Percentiles rank a stretch among this genome's conserved stretches.
phyloP scores from a whole-genome alignment of 805 yeast species.

The Sugiyamaella qingdaonensis region DNA sequence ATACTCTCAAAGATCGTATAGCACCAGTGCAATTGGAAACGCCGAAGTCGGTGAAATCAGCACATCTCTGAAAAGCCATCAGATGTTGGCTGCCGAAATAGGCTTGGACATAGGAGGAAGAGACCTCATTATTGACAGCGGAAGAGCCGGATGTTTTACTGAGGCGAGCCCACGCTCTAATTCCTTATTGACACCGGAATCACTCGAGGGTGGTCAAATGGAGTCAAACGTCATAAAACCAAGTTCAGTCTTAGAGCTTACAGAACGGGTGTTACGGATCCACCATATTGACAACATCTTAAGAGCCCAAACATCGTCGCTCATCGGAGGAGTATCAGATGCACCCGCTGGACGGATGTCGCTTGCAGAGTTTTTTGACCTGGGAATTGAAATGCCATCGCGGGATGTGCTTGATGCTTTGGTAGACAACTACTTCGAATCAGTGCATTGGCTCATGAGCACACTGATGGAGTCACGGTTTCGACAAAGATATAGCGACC shows the following conservation, averaged over 20 bases:
- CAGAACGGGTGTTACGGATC: conserved; percentile 11
- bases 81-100: background rate
- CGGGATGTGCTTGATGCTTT: conserved; percentile 10
- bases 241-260: conserved; percentile 11
- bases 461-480: conserved; percentile 5
- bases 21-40: background rate
- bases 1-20: background rate
- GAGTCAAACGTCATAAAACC: conserved; percentile 9
- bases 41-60: background rate
- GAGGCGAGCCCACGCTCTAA: background rate
- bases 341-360: conserved; percentile 4
- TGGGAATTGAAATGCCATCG: conserved; percentile 9
- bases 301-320: conserved; percentile 8
- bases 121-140: too few species aligned
- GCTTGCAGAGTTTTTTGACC: conserved; percentile 1
- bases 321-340: conserved; percentile 11
- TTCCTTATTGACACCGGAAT: conserved; percentile 6
- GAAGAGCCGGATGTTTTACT: too few species aligned
- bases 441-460: conserved; percentile 13
- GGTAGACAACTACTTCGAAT: conserved; percentile 10
- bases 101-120: background rate
- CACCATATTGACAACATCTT: conserved; percentile 9
- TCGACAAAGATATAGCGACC: conserved; percentile 10
- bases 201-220: conserved; percentile 5
- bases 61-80: background rate